Evolutionary conservation across 139 green algal genomes (phyloP).

Genomic region (Tetradesmus obliquus): DNA sequence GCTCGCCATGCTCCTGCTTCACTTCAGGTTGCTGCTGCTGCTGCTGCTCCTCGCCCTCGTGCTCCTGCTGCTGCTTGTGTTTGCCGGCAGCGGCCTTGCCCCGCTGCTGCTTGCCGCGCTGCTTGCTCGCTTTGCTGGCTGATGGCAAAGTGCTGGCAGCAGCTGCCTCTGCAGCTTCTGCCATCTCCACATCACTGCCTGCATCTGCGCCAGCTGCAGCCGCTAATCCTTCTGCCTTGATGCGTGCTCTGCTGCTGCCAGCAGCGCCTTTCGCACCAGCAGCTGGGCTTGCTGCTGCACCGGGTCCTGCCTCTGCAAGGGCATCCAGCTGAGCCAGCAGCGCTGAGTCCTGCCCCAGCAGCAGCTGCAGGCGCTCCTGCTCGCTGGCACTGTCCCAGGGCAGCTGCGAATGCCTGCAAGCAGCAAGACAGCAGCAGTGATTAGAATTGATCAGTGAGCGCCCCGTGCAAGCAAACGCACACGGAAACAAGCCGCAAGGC

Average conservation of each 20-base stretch:
- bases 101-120: slow-evolving; percentile 14
- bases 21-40: not conserved
- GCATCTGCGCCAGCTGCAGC: not conserved
- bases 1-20: not conserved
- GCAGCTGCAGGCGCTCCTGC: slow-evolving; percentile 10
- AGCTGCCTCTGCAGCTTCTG: slow-evolving; percentile 1
- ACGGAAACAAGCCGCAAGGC: not conserved
- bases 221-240: not conserved
- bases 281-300: not conserved
- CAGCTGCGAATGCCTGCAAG: not conserved
- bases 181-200: not conserved
- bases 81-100: not conserved
- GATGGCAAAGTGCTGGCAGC: not conserved
- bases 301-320: slow-evolving; percentile 10
- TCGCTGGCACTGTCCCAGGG: not conserved
- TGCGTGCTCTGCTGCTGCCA: slow-evolving; percentile 1
- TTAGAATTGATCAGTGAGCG: too few species aligned
- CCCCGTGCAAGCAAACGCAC: not conserved
- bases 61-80: not conserved
- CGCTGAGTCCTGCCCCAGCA: slow-evolving; percentile 2
- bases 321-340: slow-evolving; percentile 11
- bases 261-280: not conserved
- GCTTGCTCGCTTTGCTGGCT: not conserved
- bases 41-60: slow-evolving; percentile 13
- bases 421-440: not conserved